A percentile compares a stretch with the other conserved stretches of the same genome.
phyloP scores from a whole-genome alignment of 2,329 filamentous ascomycete genomes.

The Westerdykella ornata region DNA sequence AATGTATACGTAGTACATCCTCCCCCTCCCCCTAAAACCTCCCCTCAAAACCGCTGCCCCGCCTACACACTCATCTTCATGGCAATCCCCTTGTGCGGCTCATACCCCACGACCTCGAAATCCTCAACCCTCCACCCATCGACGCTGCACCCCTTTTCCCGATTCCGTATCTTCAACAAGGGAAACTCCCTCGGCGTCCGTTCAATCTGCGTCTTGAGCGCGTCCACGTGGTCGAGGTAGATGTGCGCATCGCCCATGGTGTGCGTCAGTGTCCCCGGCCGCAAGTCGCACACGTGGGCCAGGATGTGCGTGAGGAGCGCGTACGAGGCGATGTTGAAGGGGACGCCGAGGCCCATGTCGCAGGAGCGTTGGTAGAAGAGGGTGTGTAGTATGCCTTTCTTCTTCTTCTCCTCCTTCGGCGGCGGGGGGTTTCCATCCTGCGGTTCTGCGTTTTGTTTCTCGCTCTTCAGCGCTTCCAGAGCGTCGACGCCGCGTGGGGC shows the following conservation, averaged over 20 bases:
- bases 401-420: conserved; percentile 22
- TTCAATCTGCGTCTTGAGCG: conserved; percentile 70
- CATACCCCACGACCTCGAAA: conserved; percentile 79
- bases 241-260: conserved; percentile 98
- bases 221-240: conserved; percentile 87
- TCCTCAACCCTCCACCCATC: conserved; percentile 89
- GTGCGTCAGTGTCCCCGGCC: conserved; percentile 82
- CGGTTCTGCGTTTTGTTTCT: conserved; percentile 8
- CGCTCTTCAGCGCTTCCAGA: conserved; percentile 4
- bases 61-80: conserved; percentile 97
- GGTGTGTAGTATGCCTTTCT: conserved; percentile 69
- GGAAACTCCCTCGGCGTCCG: conserved; percentile 79
- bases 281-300: conserved; percentile 75
- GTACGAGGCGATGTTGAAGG: conserved; percentile 96
- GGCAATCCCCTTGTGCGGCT: conserved; percentile 81
- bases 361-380: conserved; percentile 89
- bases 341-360: conserved; percentile 95
- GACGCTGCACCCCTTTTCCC: conserved; percentile 64
- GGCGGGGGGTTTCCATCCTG: conserved; percentile 8
- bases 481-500: conserved; percentile 13
- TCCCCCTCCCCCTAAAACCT: too few relatives aligned
- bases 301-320: conserved; percentile 93
- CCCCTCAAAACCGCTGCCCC: too few relatives aligned
- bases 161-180: conserved; percentile 59
- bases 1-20: too few relatives aligned